Base-by-base conservation (phyloP, 2,329 filamentous ascomycete species). In the Botrytis medusae region DNA sequence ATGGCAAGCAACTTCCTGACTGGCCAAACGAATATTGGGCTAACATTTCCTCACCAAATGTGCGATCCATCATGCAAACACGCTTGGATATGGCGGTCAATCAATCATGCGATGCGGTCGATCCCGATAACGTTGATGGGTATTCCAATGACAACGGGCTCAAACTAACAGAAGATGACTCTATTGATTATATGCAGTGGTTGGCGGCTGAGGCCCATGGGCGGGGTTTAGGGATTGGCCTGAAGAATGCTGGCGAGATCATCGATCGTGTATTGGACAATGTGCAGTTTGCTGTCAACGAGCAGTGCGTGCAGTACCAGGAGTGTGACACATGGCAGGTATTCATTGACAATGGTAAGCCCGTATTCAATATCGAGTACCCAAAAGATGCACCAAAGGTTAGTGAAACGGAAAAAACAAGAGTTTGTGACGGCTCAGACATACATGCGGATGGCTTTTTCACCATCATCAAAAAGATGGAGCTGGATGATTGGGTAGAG, bases 321-420 rank as follows among this genome's bases (percentile, higher is more conserved):
- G 90, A 93, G 79, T 92, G 91, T 79, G 82, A 83, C 51, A 85
- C 82, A 2, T 92, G 89, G 79, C 81, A 83, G 2, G 81, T 85
- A 5, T 92, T 93, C 78, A 86, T 91, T 73, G 77, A 85, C 14
- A 86, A 85, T 12, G 84, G 84, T 54, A 92, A 93, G 81, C 90
- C 91, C 2, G 91, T 93, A 48, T 92, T 93, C 80, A 88, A 92
- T 79, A 91, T 93, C 75, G 91, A 93, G 82, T 93, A 93, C 78
- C 90, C 90, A 4, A 83, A 86, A 10, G 44, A 54, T 44, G 73
- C 74, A 22, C 71, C 71, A 1, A 54, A 62, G 22, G 67, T 73
- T 29, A 76, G 44, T 10, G 4, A 40, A 25, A 63, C 22, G 37
- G 32, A 40, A 42, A 72, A 73, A 42, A 40, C 44, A 6, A 14